These are phyloP conservation scores for Onygenales sp. DNA, from an alignment of 2,329 filamentous ascomycete genomes.

Conservation along the genomic window DNA sequence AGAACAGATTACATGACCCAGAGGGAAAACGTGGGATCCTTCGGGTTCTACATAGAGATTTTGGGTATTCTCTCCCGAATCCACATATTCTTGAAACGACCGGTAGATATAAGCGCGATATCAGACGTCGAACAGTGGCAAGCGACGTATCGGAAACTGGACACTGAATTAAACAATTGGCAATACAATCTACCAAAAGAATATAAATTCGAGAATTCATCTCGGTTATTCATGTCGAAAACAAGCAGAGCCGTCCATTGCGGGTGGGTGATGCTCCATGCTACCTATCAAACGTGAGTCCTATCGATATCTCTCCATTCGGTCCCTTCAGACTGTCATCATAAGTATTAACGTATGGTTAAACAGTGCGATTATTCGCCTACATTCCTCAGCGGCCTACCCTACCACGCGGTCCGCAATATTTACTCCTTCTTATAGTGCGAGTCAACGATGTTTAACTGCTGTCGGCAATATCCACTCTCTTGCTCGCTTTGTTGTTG, in stretches of 20 bases:
- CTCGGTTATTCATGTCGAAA: slow-evolving; percentile 59
- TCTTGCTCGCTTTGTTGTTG: slow-evolving; percentile 67
- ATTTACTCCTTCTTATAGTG: slow-evolving; percentile 80
- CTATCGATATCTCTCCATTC: not conserved
- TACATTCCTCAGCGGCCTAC: slow-evolving; percentile 88
- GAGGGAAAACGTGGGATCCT: slow-evolving; percentile 74
- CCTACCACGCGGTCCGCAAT: slow-evolving; percentile 80
- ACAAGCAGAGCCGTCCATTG: slow-evolving; percentile 64
- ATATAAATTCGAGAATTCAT: slow-evolving; percentile 64
- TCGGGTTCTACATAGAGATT: slow-evolving; percentile 85
- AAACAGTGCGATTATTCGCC: slow-evolving; percentile 63
- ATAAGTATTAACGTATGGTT: slow-evolving; percentile 9
- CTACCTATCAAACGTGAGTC: slow-evolving; percentile 71
- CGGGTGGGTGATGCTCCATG: slow-evolving; percentile 84
- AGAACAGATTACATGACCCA: slow-evolving; percentile 56
- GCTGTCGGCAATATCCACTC: slow-evolving; percentile 77
- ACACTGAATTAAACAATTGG: slow-evolving; percentile 70
- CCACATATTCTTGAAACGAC: slow-evolving; percentile 78
- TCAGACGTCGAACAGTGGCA: slow-evolving; percentile 88
- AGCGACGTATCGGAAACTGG: slow-evolving; percentile 72
- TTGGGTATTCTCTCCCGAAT: slow-evolving; percentile 79
- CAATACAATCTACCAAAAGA: slow-evolving; percentile 74
- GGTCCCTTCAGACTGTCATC: slow-evolving; percentile 6
- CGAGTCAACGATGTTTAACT: slow-evolving; percentile 69
- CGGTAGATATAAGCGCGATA: slow-evolving; percentile 76